Conservation (phyloP, 2,329 filamentous ascomycete genomes). For the Colletotrichum sp. region DNA sequence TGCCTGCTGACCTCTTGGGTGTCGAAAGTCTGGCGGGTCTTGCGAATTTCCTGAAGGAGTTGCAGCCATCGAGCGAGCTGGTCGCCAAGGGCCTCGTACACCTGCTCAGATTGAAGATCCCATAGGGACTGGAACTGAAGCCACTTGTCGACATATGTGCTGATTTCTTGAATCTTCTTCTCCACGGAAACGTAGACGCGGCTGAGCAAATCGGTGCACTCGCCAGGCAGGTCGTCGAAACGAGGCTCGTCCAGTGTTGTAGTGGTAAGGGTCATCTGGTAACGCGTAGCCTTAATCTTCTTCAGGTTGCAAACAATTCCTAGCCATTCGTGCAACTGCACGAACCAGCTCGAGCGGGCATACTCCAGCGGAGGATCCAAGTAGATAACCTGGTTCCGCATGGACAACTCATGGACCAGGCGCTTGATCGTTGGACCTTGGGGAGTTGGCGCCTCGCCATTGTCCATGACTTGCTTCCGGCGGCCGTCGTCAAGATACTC, state of each 20-base stretch:
- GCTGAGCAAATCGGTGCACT: conserved; percentile 80
- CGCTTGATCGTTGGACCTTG: conserved; percentile 71
- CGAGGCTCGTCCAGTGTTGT: conserved; percentile 67
- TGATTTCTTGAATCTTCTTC: conserved; percentile 79
- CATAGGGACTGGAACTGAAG: conserved; percentile 97
- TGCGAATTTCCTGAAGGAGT: conserved; percentile 94
- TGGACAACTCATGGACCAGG: conserved; percentile 89
- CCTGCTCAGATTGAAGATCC: conserved; percentile 95
- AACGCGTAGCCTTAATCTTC: conserved; percentile 93
- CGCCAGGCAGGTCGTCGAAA: conserved; percentile 84
- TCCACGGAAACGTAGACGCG: conserved; percentile 86
- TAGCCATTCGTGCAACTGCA: conserved; percentile 92
- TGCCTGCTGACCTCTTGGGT: conserved; percentile 92
- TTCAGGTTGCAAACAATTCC: conserved; percentile 90
- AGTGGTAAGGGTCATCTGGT: conserved; percentile 84
- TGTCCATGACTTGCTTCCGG: conserved; percentile 52
- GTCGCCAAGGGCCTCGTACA: conserved; percentile 90
- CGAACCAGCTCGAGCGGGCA: conserved; percentile 91
- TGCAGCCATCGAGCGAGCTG: conserved; percentile 93
- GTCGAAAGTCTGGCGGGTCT: conserved; percentile 94
- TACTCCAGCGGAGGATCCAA: conserved; percentile 92
- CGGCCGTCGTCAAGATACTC: conserved; percentile 57
- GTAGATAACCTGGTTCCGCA: conserved; percentile 98
- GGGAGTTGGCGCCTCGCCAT: conserved; percentile 48
- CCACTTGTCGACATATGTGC: conserved; percentile 95